Base-by-base conservation (phyloP, 805 yeast genomes). In the Torulaspora franciscae region DNA sequence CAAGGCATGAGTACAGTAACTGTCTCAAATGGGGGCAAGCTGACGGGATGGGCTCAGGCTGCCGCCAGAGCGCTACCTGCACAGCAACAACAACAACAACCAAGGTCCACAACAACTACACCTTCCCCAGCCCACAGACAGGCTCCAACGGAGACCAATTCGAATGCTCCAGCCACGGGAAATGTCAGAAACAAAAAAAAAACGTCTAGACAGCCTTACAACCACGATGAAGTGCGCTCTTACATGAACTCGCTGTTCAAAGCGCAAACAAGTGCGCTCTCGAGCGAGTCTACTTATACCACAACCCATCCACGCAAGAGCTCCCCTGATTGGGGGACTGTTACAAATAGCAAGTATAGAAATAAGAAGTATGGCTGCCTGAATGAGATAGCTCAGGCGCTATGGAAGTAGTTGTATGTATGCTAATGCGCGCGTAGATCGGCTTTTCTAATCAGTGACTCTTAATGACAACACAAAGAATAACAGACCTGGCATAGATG, bases 31-130 rank as follows among this genome's bases (percentile, higher is more conserved):
- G 42, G 42, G 23, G 42, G 51, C 26, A 58, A 55, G 45, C 47
- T 59, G 36, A 56, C 64, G 9, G 64, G 64, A 2, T 61, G 66
- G 66, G 66, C 64, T 1, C 65, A 61, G 39, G 65, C 65, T 25
- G 65, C 65, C 11, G 58, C 64, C 13, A 54, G 51, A 40, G 50
- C 62, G 10, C 39, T 52, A 38, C 62, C 61, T 29, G 52, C 49
- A 42, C 43, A 36, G 15, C 39, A 44, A 25, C 45, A 39, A 10
- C 43, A 28, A 32, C 46, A 38, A 37, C 48, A 46, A 33, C 50
- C 32, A 17, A 34, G 41, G 36, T 36, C 45, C 14, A 17, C 32
- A 24, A 30, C 45, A 13, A 23, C 13, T 27, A 11, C 44, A 9
- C 23, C 25, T 30, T 19, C 48, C 14, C 41, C 46, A 27, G 14